These are phyloP conservation scores for Zasmidium angulare DNA, from an alignment of 2,329 filamentous ascomycete species.

Conservation along the genomic window DNA sequence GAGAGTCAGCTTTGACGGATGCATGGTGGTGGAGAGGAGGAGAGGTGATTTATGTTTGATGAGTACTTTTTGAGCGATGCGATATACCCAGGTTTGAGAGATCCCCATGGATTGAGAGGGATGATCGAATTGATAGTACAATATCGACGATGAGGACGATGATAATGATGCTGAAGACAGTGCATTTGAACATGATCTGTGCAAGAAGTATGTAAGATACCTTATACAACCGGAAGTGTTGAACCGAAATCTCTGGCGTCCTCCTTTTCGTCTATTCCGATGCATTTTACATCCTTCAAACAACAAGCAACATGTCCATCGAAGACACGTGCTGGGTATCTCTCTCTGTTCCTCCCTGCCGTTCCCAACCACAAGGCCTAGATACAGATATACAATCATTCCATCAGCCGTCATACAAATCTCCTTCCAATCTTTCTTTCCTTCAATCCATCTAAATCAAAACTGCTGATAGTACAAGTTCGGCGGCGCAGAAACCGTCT, in stretches of 20 bases:
- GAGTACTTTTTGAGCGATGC: neutral
- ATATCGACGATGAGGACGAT: too few species aligned
- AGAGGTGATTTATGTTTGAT: neutral
- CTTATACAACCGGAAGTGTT: too few species aligned
- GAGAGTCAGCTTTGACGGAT: constrained; percentile 8
- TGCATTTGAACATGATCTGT: too few species aligned
- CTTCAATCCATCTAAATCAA: neutral
- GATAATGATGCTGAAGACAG: too few species aligned
- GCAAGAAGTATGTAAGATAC: too few species aligned
- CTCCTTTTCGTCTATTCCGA: neutral
- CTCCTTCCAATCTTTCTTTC: too few species aligned
- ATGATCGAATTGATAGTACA: too few species aligned
- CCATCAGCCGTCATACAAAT: neutral
- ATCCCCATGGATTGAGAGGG: too few species aligned
- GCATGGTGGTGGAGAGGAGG: constrained; percentile 3
- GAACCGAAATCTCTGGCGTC: neutral
- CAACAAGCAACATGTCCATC: neutral
- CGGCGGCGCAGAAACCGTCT: constrained; percentile 21
- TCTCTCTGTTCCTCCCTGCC: too few species aligned
- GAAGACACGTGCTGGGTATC: neutral
- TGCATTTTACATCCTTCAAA: too few species aligned
- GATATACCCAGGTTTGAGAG: neutral
- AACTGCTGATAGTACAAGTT: neutral
- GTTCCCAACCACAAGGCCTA: too few species aligned
- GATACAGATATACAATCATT: too few species aligned